phyloP scores from a whole-genome alignment of 176 grass and related monocot species.

The Musa acuminata region DNA sequence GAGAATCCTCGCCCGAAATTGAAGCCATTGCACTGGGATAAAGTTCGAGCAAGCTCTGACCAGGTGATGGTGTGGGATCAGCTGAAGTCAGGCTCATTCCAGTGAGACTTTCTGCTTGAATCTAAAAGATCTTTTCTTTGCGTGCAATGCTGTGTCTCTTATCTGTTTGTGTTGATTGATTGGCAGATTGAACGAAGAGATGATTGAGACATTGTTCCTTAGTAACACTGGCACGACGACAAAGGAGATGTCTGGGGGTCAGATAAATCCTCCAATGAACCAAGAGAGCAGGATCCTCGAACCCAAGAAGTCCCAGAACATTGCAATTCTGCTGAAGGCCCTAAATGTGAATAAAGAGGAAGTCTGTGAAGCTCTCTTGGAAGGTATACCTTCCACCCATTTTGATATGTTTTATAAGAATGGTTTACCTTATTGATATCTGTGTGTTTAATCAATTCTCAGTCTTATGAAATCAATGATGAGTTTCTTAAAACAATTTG shows the following conservation, averaged over 20 bases:
- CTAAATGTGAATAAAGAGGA: constrained; percentile 49
- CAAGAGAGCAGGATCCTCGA: constrained; percentile 42
- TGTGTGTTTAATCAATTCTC: background rate
- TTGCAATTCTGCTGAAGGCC: constrained; percentile 46
- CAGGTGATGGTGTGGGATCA: constrained; percentile 18
- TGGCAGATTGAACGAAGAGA: constrained; percentile 54
- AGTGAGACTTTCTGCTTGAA: constrained; percentile 25
- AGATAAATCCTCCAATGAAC: constrained; percentile 12
- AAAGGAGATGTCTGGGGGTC: background rate
- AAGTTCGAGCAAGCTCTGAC: constrained; percentile 10
- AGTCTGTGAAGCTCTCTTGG: constrained; percentile 51
- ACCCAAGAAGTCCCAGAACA: constrained; percentile 43
- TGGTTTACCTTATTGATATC: background rate
- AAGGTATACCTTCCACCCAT: constrained; percentile 31
- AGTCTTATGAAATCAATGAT: background rate
- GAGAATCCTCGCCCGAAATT: constrained; percentile 26
- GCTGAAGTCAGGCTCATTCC: constrained; percentile 53
- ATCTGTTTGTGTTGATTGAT: background rate
- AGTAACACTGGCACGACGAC: constrained; percentile 23
- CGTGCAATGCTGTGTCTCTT: background rate
- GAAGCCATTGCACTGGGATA: constrained; percentile 49
- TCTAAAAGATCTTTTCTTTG: background rate
- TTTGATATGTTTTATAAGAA: background rate
- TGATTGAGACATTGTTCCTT: constrained; percentile 42
- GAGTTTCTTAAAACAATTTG: too few relatives aligned